These are phyloP conservation scores for Acanthamoeba triangularis DNA, from an alignment of 208 protist species.

Conservation along the genomic window DNA sequence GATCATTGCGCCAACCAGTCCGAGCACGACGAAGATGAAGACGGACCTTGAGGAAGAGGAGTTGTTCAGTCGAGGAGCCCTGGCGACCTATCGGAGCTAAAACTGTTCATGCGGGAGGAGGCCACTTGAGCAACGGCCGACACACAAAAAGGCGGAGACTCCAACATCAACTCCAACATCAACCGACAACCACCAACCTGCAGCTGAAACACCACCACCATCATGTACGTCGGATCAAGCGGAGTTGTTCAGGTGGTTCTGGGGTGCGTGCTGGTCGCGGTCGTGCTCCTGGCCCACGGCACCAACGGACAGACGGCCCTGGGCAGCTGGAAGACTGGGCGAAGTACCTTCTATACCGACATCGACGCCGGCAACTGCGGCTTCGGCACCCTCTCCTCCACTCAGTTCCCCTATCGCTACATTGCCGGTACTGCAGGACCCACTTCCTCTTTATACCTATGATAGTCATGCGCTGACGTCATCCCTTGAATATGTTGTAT, in stretches of 20 bases:
- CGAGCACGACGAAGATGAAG: no score
- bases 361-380: conserved; percentile 62
- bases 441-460: background rate
- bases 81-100: no score
- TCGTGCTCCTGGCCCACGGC: background rate
- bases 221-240: background rate
- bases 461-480: background rate
- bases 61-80: no score
- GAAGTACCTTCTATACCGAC: conserved; percentile 30
- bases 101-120: no score
- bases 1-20: no score
- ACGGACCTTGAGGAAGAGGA: no score
- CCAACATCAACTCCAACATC: no score
- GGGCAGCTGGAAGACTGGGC: background rate
- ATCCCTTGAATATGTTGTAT: background rate
- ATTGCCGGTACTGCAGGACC: background rate
- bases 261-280: background rate
- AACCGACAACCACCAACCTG: no score
- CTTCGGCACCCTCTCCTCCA: background rate
- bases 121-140: no score
- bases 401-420: background rate
- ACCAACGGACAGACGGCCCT: background rate
- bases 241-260: background rate
- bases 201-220: background rate
- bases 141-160: no score